Evolutionary conservation across 306 rosid genomes (phyloP).

Genomic region (Fragaria vesca): DNA sequence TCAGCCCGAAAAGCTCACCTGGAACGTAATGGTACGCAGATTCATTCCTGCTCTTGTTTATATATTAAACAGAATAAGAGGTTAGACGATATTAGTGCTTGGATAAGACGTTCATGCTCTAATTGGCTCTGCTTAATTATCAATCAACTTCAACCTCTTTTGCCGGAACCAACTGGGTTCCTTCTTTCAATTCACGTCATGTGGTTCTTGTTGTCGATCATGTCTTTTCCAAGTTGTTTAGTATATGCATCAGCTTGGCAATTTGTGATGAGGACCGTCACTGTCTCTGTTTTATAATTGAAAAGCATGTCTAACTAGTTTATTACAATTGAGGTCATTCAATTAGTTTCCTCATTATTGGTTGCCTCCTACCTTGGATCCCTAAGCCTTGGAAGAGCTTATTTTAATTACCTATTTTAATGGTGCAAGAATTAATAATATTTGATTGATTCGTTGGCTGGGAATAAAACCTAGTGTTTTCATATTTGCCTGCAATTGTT

Average conservation of each 20-base stretch:
- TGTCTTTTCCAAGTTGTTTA: neutral
- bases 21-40: conserved; percentile 72
- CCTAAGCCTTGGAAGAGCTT: neutral
- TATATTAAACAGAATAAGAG: too few relatives aligned
- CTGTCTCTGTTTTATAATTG: neutral
- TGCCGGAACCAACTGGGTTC: neutral
- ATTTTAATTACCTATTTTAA: neutral
- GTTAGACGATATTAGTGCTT: too few relatives aligned
- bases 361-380: neutral
- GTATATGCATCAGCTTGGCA: neutral
- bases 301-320: neutral
- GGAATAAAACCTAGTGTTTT: neutral
- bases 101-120: neutral
- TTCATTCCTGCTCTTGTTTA: too few relatives aligned
- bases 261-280: neutral
- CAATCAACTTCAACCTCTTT: neutral
- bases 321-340: neutral
- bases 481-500: neutral
- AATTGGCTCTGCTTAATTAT: neutral
- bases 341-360: neutral
- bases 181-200: neutral
- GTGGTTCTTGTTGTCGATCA: neutral
- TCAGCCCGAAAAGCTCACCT: conserved; percentile 82
- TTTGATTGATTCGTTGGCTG: neutral
- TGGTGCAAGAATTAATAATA: neutral